Evolutionary conservation across 2,329 filamentous ascomycete species (phyloP).

Genomic region (Chaetothyriales sp.): DNA sequence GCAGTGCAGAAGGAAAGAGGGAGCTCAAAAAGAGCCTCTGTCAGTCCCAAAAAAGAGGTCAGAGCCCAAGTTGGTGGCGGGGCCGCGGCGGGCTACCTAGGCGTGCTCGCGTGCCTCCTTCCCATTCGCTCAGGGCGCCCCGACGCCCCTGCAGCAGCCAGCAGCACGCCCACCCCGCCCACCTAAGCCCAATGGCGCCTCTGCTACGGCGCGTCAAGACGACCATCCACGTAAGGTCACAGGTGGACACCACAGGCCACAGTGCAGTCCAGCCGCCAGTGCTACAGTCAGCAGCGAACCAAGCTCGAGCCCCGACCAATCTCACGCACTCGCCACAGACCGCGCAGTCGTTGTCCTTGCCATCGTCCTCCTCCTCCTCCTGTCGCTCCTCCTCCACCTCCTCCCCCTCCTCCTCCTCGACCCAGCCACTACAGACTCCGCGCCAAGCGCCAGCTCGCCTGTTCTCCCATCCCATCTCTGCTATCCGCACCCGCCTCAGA

Average conservation of each 20-base stretch:
- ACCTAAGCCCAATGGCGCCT: not conserved
- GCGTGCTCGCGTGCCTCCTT: not conserved
- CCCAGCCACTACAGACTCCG: not conserved
- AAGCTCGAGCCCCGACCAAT: not conserved
- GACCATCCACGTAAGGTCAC: not conserved
- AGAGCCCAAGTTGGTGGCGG: not conserved
- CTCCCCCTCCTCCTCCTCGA: not conserved
- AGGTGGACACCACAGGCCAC: too few species aligned
- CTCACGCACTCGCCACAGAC: too few species aligned
- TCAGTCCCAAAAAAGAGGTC: not conserved
- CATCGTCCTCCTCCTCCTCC: not conserved
- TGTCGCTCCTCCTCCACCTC: not conserved
- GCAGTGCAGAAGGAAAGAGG: too few species aligned
- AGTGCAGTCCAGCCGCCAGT: too few species aligned
- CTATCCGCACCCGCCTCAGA: conserved; percentile 14
- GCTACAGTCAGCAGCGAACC: not conserved
- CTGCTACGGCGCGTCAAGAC: not conserved
- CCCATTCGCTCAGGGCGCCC: not conserved
- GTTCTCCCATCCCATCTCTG: conserved; percentile 4
- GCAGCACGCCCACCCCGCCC: not conserved
- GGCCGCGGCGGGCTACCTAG: not conserved
- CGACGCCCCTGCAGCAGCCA: too few species aligned
- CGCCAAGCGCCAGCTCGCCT: not conserved
- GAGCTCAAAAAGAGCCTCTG: not conserved
- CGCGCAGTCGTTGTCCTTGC: too few species aligned